Base-by-base conservation (phyloP, 1,139 yeast genomes). In the Nakaseomyces glabratus region DNA sequence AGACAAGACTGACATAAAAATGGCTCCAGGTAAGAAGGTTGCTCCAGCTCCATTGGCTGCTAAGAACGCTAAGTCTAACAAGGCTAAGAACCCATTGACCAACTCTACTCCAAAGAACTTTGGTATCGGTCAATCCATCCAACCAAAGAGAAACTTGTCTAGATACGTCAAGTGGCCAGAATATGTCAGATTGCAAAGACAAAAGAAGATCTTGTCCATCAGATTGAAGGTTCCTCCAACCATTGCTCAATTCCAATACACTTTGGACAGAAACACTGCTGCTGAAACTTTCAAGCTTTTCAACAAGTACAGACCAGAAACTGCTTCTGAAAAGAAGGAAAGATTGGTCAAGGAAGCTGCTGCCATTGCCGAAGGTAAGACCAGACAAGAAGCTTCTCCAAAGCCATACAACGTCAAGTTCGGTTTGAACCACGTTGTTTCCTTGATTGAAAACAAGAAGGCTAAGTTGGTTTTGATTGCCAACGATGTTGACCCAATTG, bases 161-260 rank as follows among this genome's bases (percentile, higher is more conserved):
- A 84, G 96, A 70, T 86, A 82, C 66, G 96, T 88, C 62, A 88
- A 82, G 71, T 88, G 97, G 96, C 97, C 97, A 65, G 93, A 81
- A 69, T 86, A 86, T 67, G 93, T 88, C 56, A 85, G 94, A 73
- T 73, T 82, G 55, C 94, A 84, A 72, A 85, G 97, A 77, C 97
- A 90, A 74, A 88, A 79, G 82, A 88, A 88, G 76, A 82, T 88
- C 62, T 76, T 88, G 66, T 73, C 81, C 57, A 66, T 86, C 68
- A 86, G 98, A 79, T 78, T 88, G 64, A 88, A 88, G 81, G 97
- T 88, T 62, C 98, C 98, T 53, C 98, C 98, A 61, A 82, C 97
- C 51, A 79, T 88, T 63, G 75, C 97, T 52, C 97, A 90, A 72
- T 90, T 88, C 79, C 84, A 84, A 62, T 72, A 80, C 68, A 80